phyloP scores from a whole-genome alignment of 441 rosid species.

The Rhodomyrtus psidioides region DNA sequence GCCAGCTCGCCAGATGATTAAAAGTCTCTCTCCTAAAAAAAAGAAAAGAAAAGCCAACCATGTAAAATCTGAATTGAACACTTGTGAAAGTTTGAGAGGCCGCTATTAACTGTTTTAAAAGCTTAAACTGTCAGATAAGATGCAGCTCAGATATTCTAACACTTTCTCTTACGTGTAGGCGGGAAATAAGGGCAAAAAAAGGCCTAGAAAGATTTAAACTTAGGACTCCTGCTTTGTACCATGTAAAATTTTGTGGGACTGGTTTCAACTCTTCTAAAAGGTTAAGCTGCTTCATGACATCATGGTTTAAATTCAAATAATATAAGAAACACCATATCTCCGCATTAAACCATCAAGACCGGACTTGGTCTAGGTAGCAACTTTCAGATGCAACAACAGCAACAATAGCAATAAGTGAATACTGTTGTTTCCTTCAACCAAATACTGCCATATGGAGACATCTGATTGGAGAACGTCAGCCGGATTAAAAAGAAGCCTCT shows the following conservation, averaged over 20 bases:
- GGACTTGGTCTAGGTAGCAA: neutral
- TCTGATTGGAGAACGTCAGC: neutral
- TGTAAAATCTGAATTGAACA: neutral
- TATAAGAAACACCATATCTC: neutral
- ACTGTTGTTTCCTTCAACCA: neutral
- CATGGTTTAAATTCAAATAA: neutral
- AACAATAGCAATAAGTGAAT: neutral
- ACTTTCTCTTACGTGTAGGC: neutral
- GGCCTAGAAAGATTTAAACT: neutral
- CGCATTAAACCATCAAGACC: neutral
- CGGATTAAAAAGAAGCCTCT: neutral
- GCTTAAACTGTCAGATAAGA: neutral
- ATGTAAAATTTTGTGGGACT: neutral
- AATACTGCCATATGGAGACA: neutral
- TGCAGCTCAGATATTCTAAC: neutral
- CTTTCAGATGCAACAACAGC: neutral
- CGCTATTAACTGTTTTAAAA: neutral
- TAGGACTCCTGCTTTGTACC: neutral
- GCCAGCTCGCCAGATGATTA: conserved; percentile 96
- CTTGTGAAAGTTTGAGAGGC: neutral
- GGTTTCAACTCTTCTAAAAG: neutral
- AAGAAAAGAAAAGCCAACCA: neutral
- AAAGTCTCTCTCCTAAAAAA: conserved; percentile 83
- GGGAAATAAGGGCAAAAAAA: neutral
- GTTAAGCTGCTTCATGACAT: neutral